These are phyloP conservation scores for Capronia americana DNA, from an alignment of 2,329 filamentous ascomycete species.

Conservation along the genomic window DNA sequence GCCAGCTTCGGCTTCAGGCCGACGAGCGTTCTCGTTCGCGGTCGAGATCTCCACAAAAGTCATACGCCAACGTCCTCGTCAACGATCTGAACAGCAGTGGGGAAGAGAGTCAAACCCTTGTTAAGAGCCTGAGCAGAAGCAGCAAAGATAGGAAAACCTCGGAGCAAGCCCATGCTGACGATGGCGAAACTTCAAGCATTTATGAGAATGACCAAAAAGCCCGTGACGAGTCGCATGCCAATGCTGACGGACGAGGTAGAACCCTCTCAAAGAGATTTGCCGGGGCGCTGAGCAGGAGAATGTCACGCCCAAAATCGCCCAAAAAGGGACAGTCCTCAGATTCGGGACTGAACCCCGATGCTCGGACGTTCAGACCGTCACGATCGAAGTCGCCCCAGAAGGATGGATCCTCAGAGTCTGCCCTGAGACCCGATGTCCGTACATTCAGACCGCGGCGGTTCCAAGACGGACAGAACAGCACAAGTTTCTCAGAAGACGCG, in stretches of 20 bases:
- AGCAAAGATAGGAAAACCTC: neutral
- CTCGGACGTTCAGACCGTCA: constrained; percentile 4
- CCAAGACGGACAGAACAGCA: constrained; percentile 10
- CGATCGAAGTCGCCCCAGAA: constrained; percentile 17
- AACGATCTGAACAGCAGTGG: constrained; percentile 18
- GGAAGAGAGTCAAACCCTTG: constrained; percentile 10
- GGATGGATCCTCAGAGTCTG: constrained; percentile 6
- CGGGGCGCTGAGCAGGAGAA: constrained; percentile 1
- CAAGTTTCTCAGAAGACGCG: neutral
- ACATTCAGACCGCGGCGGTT: constrained; percentile 16
- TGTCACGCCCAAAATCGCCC: constrained; percentile 17
- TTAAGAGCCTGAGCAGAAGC: constrained; percentile 6
- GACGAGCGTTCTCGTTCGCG: constrained; percentile 10
- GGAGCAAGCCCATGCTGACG: neutral
- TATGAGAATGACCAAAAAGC: neutral
- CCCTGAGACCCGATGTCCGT: constrained; percentile 13
- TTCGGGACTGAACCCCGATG: neutral
- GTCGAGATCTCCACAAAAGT: constrained; percentile 6
- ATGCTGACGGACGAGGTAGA: constrained; percentile 14
- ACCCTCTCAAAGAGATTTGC: constrained; percentile 11
- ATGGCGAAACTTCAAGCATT: constrained; percentile 3
- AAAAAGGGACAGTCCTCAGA: neutral
- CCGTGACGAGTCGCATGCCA: neutral
- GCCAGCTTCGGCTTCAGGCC: constrained; percentile 51
- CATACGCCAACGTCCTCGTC: neutral